Base-by-base conservation (phyloP, 192 early-diverging fungal genomes). In the Dissophora globulifera region DNA sequence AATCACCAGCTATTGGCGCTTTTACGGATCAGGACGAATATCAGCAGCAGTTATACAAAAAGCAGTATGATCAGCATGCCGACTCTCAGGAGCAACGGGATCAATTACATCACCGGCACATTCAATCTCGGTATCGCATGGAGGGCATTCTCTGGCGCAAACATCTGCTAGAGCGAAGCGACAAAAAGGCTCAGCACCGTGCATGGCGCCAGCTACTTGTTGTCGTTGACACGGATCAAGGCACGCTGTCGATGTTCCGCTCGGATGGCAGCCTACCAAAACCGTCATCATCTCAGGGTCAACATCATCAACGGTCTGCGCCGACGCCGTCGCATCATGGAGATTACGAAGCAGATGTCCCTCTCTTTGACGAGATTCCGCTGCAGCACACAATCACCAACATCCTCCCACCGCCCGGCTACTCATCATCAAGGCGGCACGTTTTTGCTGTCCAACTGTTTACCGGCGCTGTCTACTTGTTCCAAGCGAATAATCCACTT, bases 131-230 rank as follows among this genome's bases (percentile, higher is more conserved):
- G 70, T 85, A 58, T 81, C 80, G 81, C 6, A 88, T 88, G 47
- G 91, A 93, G 71, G 91, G 93, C n/a, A 79, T 94, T 15, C 83
- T 98, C 30, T 89, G 94, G 68, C 85, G 95, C 48, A 98, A 98
- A 80, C 93, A 96, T 72, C 65, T 93, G 53, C 86, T 90, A 71
- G 93, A 94, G 56, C 79, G 84, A 16, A 84, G 83, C 0, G 90
- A 87, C 50, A 87, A 92, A 56, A 93, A 92, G 81, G 91, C 93
- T 8, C 90, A 91, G 40, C 83, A 94, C 75, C 89, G 95, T 13
- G 86, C 85, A n/a, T 96, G 96, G 96, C 83, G 83, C 58, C 93
- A 95, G 22, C 87, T 92, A 53, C 87, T 92, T 22, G 85, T 92
- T 12, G 83, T 94, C 1, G 81, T 91, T 16, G 88, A 89, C 41